Evolutionary conservation across 805 yeast species (phyloP).

Genomic region (Nakazawaea peltata): DNA sequence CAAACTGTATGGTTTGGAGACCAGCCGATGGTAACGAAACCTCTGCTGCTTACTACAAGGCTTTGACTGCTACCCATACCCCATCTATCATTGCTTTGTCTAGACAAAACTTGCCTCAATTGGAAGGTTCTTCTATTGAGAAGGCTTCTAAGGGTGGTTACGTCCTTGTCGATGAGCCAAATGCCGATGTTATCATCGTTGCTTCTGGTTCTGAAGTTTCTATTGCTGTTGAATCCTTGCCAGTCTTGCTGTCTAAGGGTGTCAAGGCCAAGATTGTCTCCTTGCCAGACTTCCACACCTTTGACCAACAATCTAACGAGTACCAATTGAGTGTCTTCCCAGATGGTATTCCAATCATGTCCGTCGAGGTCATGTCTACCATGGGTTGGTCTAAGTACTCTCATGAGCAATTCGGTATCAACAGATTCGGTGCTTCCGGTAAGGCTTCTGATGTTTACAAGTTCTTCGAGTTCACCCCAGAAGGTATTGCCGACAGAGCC

Average conservation of each 20-base stretch:
- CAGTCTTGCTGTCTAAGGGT: constrained; percentile 59
- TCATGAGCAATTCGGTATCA: constrained; percentile 93
- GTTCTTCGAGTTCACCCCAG: constrained; percentile 84
- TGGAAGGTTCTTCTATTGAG: constrained; percentile 87
- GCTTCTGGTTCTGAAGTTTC: constrained; percentile 95
- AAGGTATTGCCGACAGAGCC: constrained; percentile 86
- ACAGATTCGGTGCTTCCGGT: constrained; percentile 96
- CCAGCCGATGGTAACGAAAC: constrained; percentile 91
- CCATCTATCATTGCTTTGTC: constrained; percentile 73
- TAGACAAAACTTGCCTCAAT: constrained; percentile 88
- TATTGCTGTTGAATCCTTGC: constrained; percentile 74
- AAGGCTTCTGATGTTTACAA: constrained; percentile 77
- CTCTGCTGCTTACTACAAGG: constrained; percentile 71
- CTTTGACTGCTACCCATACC: constrained; percentile 52
- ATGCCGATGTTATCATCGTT: constrained; percentile 69
- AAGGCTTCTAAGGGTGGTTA: constrained; percentile 95
- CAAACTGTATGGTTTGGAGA: constrained; percentile 83
- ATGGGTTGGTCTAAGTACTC: constrained; percentile 92
- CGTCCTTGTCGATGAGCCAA: constrained; percentile 51
- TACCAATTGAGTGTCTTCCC: constrained; percentile 87
- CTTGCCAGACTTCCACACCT: constrained; percentile 86
- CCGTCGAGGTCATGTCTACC: constrained; percentile 89
- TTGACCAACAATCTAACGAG: constrained; percentile 73
- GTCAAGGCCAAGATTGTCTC: constrained; percentile 80
- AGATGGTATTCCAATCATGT: constrained; percentile 86